Base-by-base conservation (phyloP, 1,139 yeast genomes). In the Kurtzmaniella quercitrusa region DNA sequence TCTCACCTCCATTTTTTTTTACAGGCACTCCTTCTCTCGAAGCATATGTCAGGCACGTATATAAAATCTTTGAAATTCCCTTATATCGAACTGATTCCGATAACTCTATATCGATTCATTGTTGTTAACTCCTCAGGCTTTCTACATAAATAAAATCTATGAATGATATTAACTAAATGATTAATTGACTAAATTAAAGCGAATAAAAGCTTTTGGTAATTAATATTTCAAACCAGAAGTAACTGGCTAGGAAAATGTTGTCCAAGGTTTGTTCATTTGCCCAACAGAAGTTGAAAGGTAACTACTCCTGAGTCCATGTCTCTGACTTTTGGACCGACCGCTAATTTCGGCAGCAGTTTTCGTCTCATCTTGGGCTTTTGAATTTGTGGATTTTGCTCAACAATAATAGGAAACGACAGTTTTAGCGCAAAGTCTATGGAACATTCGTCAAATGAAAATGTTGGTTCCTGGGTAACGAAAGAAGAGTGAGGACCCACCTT, bases 361-460 rank as follows among this genome's bases (percentile, higher is more conserved):
- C 37, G 12, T 9, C 37, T 18, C 26, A 20, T 19, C 26, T 28
- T 40, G 15, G 35, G 38, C 8, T 22, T n/a, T 14, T 38, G 39
- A 16, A 26, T 5, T 8, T 30, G 28, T 16, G 37, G 37, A 11
- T 18, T 19, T 15, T 34, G 37, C 9, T 34, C 37, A 6, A 34
- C 22, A 9, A 34, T 34, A 12, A 34, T 34, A n/a, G 37, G 20
- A 19, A 34, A 18, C 5, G 34, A 14, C 5, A 39, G 16, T 9
- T 35, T 35, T 14, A 43, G 38, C 2, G 46, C 7, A 21, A 52
- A 49, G 34, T 52, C 55, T 21, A 43, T 47, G 17, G 49, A 44
- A 36, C 54, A 52, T 12, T 49, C 51, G 14, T 48, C 52, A 3
- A 52, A 33, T 3, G 56, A 50, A 21, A 50, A 49, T 5, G 38